Base-by-base conservation (phyloP, 1,284 basidiomycete genomes). In the Malassezia obtusa region DNA sequence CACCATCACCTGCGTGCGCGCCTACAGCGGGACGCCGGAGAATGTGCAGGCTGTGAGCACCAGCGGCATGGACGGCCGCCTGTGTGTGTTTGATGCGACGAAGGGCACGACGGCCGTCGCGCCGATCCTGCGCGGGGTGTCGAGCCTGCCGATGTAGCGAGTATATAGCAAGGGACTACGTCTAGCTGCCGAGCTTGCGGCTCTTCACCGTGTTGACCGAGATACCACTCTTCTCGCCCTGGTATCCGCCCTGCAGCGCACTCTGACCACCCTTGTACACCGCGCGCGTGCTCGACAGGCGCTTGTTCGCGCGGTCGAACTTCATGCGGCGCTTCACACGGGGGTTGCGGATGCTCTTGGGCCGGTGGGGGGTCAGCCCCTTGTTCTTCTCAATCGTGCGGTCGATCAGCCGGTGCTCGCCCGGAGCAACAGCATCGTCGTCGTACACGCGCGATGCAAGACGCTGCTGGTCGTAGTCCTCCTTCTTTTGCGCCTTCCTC, bases 31-130 rank as follows among this genome's bases (percentile, higher is more conserved):
- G 0, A 15, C 28, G 4, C 64, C 57, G 1, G 50, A 21, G 0
- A 76, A 80, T 3, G 84, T 95, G 7, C 79, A 77, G 41, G 81
- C 81, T 64, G 84, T 99, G 53, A 89, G 85, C 71, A 95, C 91
- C 15, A 85, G 83, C n/a, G 94, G 90, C 9, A 87, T 91, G 25
- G 94, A 98, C 76, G 94, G 94, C 5, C 85, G 85, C 65, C 77
- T 99, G 56, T 89, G 92, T 24, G 79, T 98, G 52, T 99, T 94
- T 89, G 80, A 84, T 58, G 82, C 83, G n/a, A 79, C 78, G 49
- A 79, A 80, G 19, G 81, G 62, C 17, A 62, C 56, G n/a, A 57
- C 60, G 7, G 55, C 56, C 6, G 53, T 68, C 10, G 60, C 52
- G 3, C 58, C 59, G 17, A 62, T 71, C 25, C 58, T 63, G 47